Base-by-base conservation (phyloP, 176 grass and related monocot genomes). In the Puya raimondii region DNA sequence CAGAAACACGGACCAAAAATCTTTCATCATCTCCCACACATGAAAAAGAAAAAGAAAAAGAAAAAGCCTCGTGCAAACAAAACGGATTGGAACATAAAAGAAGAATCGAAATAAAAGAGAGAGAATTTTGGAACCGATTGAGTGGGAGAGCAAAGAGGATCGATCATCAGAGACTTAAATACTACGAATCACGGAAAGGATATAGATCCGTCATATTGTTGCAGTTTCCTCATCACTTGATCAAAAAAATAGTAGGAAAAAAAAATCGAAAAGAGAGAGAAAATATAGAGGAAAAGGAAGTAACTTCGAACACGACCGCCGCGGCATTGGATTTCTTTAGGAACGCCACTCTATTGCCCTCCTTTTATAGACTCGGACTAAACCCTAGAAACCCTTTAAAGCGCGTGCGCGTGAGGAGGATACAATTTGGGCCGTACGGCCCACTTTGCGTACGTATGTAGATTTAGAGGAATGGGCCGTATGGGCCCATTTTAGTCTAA, bases 1-100 rank as follows among this genome's bases (percentile, higher is more conserved):
- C 88, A 86, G 83, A 86, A 86, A 91, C 88, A 91, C 80, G 83
- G 83, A 91, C 88, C 88, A 83, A 89, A 49, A 57, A 75, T 67
- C 68, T 81, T 68, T 86, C 83, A 86, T 91, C 88, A 86, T 11
- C 22, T 80, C 80, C 88, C 25, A 10, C 59, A 11, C 14, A n/a
- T 48, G 22, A 25, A 11, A 9, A 8, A 0, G 0, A 10, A 11
- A 9, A 8, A 0, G 0, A 10, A 21, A 52, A 48, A n/a, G 1
- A 1, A 12, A 1, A 1, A 14, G 2, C 20, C 0, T 13, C 3
- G 33, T 4, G 7, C 13, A 10, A 18, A 66, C 68, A 13, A 51
- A 70, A 63, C 9, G 5, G 51, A 18, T 27, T 23, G 3, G 12
- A 50, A 11, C 51, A 51, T 0, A 8, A 23, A 51, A 50, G 0